Percentiles rank a stretch among this genome's conserved stretches.
Evolutionary conservation across 768 basidiomycete species (phyloP).

Genomic region (Wakefieldia striispora): DNA sequence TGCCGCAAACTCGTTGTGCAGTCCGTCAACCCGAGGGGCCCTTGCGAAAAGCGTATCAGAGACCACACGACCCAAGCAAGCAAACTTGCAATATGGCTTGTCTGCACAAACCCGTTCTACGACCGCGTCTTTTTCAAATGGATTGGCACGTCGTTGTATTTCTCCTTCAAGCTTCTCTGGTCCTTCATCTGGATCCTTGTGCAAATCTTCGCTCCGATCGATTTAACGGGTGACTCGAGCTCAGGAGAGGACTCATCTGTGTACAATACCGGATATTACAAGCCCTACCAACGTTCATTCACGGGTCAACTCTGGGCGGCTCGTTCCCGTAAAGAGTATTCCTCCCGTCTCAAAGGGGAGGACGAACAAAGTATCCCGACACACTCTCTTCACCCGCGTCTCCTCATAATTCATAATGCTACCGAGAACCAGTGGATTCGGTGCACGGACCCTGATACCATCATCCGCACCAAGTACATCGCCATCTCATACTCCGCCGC

Average conservation of each 20-base stretch:
- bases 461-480: conserved; percentile 9
- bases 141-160: conserved; percentile 5
- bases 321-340: conserved; percentile 18
- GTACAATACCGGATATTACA: conserved; percentile 5
- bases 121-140: conserved; percentile 1
- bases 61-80: neutral
- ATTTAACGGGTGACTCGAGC: no score
- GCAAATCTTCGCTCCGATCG: neutral
- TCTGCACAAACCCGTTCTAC: conserved; percentile 2
- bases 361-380: conserved; percentile 3
- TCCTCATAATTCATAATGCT: conserved; percentile 2
- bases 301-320: conserved; percentile 21
- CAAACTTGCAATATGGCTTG: conserved; percentile 17
- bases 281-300: conserved; percentile 2
- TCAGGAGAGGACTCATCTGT: neutral
- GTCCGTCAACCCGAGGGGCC: conserved; percentile 2
- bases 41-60: conserved; percentile 2
- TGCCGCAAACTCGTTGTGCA: conserved; percentile 15
- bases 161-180: conserved; percentile 11
- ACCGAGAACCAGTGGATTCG: conserved; percentile 2
- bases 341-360: conserved; percentile 1
- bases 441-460: neutral
- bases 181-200: neutral
- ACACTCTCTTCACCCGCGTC: conserved; percentile 12
- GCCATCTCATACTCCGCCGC: conserved; percentile 16